Percentiles rank a stretch among this genome's conserved stretches.
Conservation (phyloP, 441 rosid genomes). For the Brassica hybrid region DNA sequence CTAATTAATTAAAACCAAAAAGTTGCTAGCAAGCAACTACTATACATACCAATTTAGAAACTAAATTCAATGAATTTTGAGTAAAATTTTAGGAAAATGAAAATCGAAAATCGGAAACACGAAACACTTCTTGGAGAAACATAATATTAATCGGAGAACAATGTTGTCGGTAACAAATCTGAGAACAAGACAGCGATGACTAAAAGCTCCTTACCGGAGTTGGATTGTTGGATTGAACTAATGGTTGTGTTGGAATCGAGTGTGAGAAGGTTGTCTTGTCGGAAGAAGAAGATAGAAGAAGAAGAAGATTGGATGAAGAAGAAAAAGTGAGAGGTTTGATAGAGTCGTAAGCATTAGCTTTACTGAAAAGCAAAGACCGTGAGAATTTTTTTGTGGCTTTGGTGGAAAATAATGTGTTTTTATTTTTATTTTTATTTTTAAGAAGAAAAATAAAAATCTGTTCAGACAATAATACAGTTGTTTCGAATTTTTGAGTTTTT, state of each 20-base stretch:
- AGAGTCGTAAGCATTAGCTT: conserved; percentile 45
- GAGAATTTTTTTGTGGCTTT: conserved; percentile 6
- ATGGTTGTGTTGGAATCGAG: conserved; percentile 21
- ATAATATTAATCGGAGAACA: conserved; percentile 8
- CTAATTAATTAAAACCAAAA: too few relatives aligned
- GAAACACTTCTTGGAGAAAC: too few relatives aligned
- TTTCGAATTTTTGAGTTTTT: conserved; percentile 16
- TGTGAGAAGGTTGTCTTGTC: background rate
- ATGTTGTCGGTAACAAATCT: conserved; percentile 9
- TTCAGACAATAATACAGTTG: conserved; percentile 24
- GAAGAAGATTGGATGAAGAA: conserved; percentile 18
- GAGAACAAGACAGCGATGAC: conserved; percentile 1
- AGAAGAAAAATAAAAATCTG: background rate
- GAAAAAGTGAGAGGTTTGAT: conserved; percentile 39
- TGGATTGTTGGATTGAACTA: conserved; percentile 12
- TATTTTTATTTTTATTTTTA: background rate
- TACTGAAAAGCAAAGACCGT: conserved; percentile 39
- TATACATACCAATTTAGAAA: conserved; percentile 21
- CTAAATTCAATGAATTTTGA: conserved; percentile 4
- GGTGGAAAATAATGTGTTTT: conserved; percentile 22
- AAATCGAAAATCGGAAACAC: conserved; percentile 7
- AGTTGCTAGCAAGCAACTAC: too few relatives aligned
- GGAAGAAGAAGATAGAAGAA: too few relatives aligned
- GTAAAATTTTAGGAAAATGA: background rate
- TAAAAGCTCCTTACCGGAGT: conserved; percentile 13